Conservation (phyloP, 495 filamentous ascomycete species). For the Aspergillus funiculosus region DNA sequence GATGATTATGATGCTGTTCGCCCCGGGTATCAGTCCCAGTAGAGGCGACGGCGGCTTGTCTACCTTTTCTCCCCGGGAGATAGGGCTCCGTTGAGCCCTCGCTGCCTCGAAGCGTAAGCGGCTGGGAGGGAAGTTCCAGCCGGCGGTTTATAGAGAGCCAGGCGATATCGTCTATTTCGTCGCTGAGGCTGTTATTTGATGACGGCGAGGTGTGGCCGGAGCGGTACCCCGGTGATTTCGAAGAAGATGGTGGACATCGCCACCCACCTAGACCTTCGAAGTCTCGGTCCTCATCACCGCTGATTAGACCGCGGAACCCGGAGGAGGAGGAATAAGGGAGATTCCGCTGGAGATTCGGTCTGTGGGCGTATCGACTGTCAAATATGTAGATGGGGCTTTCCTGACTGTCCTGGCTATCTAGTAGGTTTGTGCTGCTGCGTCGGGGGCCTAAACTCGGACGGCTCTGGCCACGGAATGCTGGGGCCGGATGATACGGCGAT, state of each 20-base stretch:
- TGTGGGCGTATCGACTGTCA: conserved; percentile 6
- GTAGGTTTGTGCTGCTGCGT: neutral
- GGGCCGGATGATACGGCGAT: conserved; percentile 9
- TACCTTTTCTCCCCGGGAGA: conserved; percentile 1
- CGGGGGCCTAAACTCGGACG: conserved; percentile 13
- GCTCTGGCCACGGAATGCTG: conserved; percentile 15
- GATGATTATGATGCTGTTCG: conserved; percentile 17
- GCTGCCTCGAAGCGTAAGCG: conserved; percentile 21
- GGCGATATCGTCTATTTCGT: conserved; percentile 50
- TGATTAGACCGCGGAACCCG: conserved; percentile 29
- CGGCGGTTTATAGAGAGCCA: conserved; percentile 74
- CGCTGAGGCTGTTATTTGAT: conserved; percentile 8
- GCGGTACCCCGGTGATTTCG: conserved; percentile 23
- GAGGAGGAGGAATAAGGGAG: conserved; percentile 12
- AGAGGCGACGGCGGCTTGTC: neutral
- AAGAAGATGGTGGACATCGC: conserved; percentile 38
- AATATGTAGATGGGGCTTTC: neutral
- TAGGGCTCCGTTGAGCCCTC: neutral
- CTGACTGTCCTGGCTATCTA: neutral
- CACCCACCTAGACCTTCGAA: conserved; percentile 86
- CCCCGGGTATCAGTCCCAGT: neutral
- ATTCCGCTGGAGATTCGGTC: conserved; percentile 17
- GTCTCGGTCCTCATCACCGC: conserved; percentile 53
- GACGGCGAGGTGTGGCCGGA: conserved; percentile 39
- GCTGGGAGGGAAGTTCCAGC: conserved; percentile 56